Conservation (phyloP, 257 asterid genomes). For the Solanum piurae region DNA sequence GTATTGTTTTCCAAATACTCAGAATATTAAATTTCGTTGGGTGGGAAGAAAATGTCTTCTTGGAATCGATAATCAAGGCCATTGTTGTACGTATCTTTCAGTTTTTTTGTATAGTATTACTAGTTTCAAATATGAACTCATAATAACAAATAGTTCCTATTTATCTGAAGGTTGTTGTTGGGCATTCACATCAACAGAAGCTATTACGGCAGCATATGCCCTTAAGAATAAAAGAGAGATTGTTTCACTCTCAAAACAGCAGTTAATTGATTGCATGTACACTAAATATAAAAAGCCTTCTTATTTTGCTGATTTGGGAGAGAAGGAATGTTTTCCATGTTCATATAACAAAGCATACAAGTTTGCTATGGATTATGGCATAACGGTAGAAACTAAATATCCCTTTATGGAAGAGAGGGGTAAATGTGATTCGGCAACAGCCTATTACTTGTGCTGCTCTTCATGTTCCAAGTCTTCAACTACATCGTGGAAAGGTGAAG, state of each 20-base stretch:
- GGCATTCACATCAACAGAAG: background rate
- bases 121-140: background rate
- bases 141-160: background rate
- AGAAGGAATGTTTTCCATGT: background rate
- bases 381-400: background rate
- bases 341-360: background rate
- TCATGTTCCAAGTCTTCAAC: background rate
- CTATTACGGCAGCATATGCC: background rate
- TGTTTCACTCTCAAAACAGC: background rate
- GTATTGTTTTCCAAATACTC: background rate
- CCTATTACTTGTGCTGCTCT: background rate
- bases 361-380: background rate
- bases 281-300: background rate
- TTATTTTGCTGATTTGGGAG: background rate
- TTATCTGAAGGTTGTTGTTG: background rate
- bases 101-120: background rate
- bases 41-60: background rate
- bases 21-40: background rate
- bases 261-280: background rate
- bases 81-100: background rate
- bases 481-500: background rate
- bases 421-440: background rate
- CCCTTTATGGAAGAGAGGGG: background rate
- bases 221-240: background rate
- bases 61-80: background rate